Conservation (phyloP, 495 filamentous ascomycete species). For the Letharia columbiana region DNA sequence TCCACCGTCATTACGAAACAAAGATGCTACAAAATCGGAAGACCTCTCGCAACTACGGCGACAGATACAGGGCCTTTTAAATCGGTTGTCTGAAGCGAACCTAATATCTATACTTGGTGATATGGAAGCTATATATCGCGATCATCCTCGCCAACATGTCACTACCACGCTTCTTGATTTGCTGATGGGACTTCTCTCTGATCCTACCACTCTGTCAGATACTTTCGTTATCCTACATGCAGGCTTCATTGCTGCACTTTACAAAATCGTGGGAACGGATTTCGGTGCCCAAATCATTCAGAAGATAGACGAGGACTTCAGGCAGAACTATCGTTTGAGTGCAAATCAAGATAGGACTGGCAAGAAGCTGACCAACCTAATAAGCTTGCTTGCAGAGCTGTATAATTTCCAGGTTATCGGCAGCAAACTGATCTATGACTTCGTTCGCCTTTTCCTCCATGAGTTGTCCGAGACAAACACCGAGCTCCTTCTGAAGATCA, state of each 20-base stretch:
- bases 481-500: slow-evolving; percentile 77
- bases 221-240: slow-evolving; percentile 86
- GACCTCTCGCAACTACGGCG: slow-evolving; percentile 59
- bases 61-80: slow-evolving; percentile 79
- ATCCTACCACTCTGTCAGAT: slow-evolving; percentile 66
- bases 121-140: slow-evolving; percentile 71
- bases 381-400: slow-evolving; percentile 74
- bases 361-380: slow-evolving; percentile 70
- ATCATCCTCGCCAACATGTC: slow-evolving; percentile 73
- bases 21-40: slow-evolving; percentile 54
- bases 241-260: slow-evolving; percentile 79
- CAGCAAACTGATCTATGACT: slow-evolving; percentile 78
- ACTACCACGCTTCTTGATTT: slow-evolving; percentile 68
- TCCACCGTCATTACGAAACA: slow-evolving; percentile 71
- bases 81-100: slow-evolving; percentile 86
- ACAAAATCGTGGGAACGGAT: slow-evolving; percentile 77
- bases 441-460: slow-evolving; percentile 65
- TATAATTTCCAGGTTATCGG: slow-evolving; percentile 89
- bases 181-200: slow-evolving; percentile 64
- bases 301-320: slow-evolving; percentile 62
- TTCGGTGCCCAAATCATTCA: slow-evolving; percentile 81
- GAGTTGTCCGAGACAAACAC: slow-evolving; percentile 82
- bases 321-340: slow-evolving; percentile 40
- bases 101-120: slow-evolving; percentile 70
- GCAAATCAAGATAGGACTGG: slow-evolving; percentile 35